These are phyloP conservation scores for Colletotrichum liaoningense DNA, from an alignment of 2,329 filamentous ascomycete species.

Conservation along the genomic window DNA sequence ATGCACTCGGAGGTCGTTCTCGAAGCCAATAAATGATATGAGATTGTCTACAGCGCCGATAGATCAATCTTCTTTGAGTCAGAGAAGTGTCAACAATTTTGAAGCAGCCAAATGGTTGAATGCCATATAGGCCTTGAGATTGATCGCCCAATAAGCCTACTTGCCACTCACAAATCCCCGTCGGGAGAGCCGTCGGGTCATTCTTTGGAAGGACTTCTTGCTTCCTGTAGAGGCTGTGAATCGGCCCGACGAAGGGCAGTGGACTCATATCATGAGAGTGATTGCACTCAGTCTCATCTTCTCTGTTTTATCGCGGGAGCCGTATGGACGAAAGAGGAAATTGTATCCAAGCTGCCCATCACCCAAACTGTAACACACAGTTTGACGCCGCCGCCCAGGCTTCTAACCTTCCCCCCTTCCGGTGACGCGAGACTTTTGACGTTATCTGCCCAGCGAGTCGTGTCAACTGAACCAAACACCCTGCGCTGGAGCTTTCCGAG, in stretches of 20 bases:
- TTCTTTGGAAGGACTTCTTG: background rate
- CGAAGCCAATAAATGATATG: background rate
- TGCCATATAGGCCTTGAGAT: fast-evolving
- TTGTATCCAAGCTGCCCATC: background rate
- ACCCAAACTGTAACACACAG: background rate
- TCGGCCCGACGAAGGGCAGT: background rate
- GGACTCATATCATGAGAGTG: background rate
- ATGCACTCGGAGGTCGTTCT: background rate
- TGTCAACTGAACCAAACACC: background rate
- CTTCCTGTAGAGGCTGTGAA: background rate
- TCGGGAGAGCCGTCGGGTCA: no score
- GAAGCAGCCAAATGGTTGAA: background rate
- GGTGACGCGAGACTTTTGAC: background rate
- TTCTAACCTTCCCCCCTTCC: background rate
- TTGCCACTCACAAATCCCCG: fast-evolving
- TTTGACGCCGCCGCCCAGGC: background rate
- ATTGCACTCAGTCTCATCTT: background rate
- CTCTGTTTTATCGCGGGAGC: background rate
- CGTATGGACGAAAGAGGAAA: background rate
- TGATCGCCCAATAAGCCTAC: background rate
- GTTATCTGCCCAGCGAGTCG: background rate
- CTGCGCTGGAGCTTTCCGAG: background rate
- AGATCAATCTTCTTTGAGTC: fast-evolving
- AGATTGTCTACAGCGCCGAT: background rate
- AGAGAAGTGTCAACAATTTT: fast-evolving